Evolutionary conservation across 2,329 filamentous ascomycete genomes (phyloP), one percentile per base, ranked within the genome.

Genomic region (Exutisphaerella laricina): DNA sequence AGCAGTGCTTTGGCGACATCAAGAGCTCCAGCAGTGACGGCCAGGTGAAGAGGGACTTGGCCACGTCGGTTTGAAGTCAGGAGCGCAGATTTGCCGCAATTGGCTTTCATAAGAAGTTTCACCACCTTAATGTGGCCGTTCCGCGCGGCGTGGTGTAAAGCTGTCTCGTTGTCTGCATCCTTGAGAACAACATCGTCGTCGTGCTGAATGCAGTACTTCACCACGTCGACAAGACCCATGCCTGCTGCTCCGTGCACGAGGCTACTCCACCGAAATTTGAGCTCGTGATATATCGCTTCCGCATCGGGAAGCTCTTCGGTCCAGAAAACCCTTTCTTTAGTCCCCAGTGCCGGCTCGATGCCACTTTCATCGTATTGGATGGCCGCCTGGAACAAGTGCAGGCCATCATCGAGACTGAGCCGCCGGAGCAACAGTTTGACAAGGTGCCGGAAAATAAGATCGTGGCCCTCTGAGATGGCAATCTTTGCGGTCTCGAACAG

Each of bases 401-500:
- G 28, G 1, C 38, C 38, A n/a, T 41, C 38, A 7, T 41, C 38
- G 1, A 41, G 13, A 26, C 38, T 41, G 13, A 41, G 10, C 2
- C 16, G 30, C 9, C 38, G 17, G 2, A 41, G 17, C 1, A 41
- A 28, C 4, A 41, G 30, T 13, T 41, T 41, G 38, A 41, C 32
- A 10, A 41, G 10, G 9, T 41, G 38, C 4, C 38, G 38, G 7
- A 41, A 41, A 16, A 41, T 41, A 9, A 41, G n/a, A 13, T 41
- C 38, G n/a, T 31, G 18, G 29, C 38, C 38, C 12, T 41, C 38
- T 4, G 20, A 14, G 18, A 41, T 41, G 2, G 38, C 38, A 25
- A 41, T 41, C 18, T 41, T 41, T 12, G 38, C 38, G 8, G 38
- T 21, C 21, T 41, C 38, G 20, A 41, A 41, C 10, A 41, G 30